Evolutionary conservation across 441 rosid species (phyloP).

Genomic region (Corymbia citriodora): DNA sequence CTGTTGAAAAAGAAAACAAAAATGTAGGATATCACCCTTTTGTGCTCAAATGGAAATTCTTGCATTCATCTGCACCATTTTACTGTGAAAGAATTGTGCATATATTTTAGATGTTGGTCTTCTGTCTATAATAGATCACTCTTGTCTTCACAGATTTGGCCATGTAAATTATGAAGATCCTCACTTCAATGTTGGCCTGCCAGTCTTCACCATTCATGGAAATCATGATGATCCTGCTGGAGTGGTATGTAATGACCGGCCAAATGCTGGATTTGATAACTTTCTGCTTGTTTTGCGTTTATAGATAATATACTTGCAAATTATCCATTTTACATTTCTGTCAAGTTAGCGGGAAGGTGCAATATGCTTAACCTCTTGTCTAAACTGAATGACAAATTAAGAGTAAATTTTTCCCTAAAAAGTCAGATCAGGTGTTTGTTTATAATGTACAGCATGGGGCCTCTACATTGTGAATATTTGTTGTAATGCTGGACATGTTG

Average conservation of each 20-base stretch:
- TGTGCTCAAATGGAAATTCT: neutral
- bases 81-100: neutral
- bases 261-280: neutral
- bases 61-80: neutral
- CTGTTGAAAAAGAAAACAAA: neutral
- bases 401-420: neutral
- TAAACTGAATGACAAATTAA: neutral
- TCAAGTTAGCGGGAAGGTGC: neutral
- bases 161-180: conserved; percentile 99
- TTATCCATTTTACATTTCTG: neutral
- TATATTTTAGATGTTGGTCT: neutral
- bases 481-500: neutral
- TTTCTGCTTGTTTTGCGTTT: conserved; percentile 1
- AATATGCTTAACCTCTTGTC: neutral
- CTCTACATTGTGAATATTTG: neutral
- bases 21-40: neutral
- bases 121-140: neutral
- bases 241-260: conserved; percentile 62
- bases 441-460: neutral
- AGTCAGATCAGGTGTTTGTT: neutral
- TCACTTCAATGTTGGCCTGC: conserved; percentile 95
- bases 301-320: neutral
- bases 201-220: conserved; percentile 97
- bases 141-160: conserved; percentile 61
- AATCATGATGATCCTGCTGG: conserved; percentile 99